These are phyloP conservation scores for Mycena rebaudengoi DNA, from an alignment of 768 basidiomycete species.

Conservation along the genomic window DNA sequence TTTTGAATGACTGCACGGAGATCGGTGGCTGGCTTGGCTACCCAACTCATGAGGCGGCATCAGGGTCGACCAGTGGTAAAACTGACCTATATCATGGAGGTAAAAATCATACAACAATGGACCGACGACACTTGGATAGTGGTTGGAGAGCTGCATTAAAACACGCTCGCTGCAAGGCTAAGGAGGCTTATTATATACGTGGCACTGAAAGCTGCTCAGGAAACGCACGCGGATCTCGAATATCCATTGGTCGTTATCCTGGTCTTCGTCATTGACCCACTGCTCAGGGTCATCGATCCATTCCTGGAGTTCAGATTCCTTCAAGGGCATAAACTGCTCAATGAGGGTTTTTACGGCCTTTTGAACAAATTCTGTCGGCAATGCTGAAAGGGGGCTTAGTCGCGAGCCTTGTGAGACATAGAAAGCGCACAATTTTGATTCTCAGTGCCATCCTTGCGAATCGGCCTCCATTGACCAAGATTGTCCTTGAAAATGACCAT, in stretches of 20 bases:
- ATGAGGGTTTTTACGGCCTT: slow-evolving; percentile 80
- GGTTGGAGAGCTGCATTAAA: slow-evolving; percentile 76
- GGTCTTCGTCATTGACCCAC: slow-evolving; percentile 91
- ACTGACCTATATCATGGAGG: slow-evolving; percentile 65
- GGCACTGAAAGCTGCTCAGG: neutral
- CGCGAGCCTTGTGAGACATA: neutral
- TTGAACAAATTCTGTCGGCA: slow-evolving; percentile 76
- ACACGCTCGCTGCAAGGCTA: slow-evolving; percentile 96
- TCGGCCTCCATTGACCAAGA: slow-evolving; percentile 78
- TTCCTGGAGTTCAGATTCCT: slow-evolving; percentile 78
- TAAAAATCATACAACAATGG: slow-evolving; percentile 72
- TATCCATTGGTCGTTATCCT: slow-evolving; percentile 92
- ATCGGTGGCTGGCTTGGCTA: slow-evolving; percentile 58
- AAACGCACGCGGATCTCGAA: slow-evolving; percentile 84
- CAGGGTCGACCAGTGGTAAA: no score
- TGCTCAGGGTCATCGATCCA: slow-evolving; percentile 94
- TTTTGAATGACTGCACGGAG: slow-evolving; percentile 75
- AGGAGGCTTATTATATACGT: neutral
- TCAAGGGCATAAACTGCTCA: slow-evolving; percentile 85
- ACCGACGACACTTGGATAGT: slow-evolving; percentile 74
- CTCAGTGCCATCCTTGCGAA: slow-evolving; percentile 63
- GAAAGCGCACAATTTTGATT: slow-evolving; percentile 64
- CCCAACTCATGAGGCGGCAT: neutral
- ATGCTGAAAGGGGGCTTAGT: slow-evolving; percentile 46
- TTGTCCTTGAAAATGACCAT: slow-evolving; percentile 89